Evolutionary conservation across 2,329 filamentous ascomycete species (phyloP).

Genomic region (Ilyonectria mors-panacis): DNA sequence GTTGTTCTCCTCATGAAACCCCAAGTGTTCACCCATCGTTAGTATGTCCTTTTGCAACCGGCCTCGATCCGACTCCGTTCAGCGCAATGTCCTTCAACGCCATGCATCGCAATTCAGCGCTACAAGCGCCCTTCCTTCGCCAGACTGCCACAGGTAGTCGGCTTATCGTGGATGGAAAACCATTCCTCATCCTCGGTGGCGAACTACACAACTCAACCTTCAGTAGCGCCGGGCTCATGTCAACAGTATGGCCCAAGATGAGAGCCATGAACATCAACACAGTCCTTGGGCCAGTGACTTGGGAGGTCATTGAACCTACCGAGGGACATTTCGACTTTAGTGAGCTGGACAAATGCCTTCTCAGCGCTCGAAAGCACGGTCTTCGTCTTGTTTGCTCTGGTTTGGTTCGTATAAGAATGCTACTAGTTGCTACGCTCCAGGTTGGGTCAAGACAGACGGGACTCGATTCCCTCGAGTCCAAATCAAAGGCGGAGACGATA

Average conservation of each 20-base stretch:
- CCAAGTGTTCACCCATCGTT: too few relatives aligned
- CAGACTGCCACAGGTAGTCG: not conserved
- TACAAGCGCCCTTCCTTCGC: not conserved
- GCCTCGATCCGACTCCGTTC: too few relatives aligned
- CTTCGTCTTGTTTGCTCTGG: slow-evolving; percentile 11
- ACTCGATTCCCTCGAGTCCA: slow-evolving; percentile 8
- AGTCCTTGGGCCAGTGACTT: not conserved
- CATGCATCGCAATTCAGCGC: too few relatives aligned
- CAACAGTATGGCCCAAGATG: not conserved
- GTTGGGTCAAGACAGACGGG: slow-evolving; percentile 3
- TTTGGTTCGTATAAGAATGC: slow-evolving; percentile 12
- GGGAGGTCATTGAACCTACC: slow-evolving; percentile 7
- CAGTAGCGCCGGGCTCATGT: not conserved
- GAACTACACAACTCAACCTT: not conserved
- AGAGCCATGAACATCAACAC: slow-evolving; percentile 8
- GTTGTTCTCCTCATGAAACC: too few relatives aligned
- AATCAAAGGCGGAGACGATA: not conserved
- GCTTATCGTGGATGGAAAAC: not conserved
- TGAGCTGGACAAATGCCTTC: slow-evolving; percentile 1
- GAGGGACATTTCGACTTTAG: slow-evolving; percentile 1
- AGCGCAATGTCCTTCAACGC: too few relatives aligned
- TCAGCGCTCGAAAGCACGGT: not conserved
- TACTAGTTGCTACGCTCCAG: not conserved
- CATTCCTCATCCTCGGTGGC: not conserved
- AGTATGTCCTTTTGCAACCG: too few relatives aligned